Base-by-base conservation (phyloP, 371 early-diverging fungal species). In the Mortierella sp. region DNA sequence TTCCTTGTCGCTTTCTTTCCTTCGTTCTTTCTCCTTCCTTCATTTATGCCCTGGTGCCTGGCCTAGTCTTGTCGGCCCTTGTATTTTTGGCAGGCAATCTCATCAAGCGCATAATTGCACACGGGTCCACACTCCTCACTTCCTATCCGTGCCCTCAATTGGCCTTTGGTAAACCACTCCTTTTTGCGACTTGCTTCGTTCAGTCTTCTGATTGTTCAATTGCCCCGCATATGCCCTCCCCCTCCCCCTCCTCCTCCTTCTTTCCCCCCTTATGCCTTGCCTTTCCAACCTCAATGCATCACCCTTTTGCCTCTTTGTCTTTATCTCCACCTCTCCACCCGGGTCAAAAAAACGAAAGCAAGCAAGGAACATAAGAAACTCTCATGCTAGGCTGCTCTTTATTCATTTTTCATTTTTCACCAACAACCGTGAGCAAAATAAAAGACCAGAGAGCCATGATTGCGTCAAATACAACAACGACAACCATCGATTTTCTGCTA, bases 331-430 rank as follows among this genome's bases (percentile, higher is more conserved):
- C 16, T 5, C n/a, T 22, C 19, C 9, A 31, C 8, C 53, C 53
- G 11, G 39, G 19, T 19, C 61, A 61, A 34, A 44, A 45, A 61
- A 61, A 29, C 29, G 14, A 39, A 61, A 37, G 61, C n/a, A n/a
- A 31, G n/a, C 48, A 61, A 61, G 13, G 31, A 31, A 48, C n/a
- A 22, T 19, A 48, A 53, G 29, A 29, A 6, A 52, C 61, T 37
- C 61, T 34, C 61, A 61, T 6, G 34, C 61, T 61, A 61, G 61
- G 4, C 61, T 61, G 61, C 61, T 61, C 61, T 19, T 34, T 37
- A 19, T 14, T 34, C 19, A 22, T 22, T 7, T 34, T 34, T 37
- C 61, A 61, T 19, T 16, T 6, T 22, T 61, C 22, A 5, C 8
- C 19, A 61, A 31, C 61, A 22, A 2, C 34, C n/a, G 39, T 61